A percentile compares a stretch with the other conserved stretches of the same genome.
phyloP scores from a whole-genome alignment of 768 basidiomycete species.

The Trametes punicea region DNA sequence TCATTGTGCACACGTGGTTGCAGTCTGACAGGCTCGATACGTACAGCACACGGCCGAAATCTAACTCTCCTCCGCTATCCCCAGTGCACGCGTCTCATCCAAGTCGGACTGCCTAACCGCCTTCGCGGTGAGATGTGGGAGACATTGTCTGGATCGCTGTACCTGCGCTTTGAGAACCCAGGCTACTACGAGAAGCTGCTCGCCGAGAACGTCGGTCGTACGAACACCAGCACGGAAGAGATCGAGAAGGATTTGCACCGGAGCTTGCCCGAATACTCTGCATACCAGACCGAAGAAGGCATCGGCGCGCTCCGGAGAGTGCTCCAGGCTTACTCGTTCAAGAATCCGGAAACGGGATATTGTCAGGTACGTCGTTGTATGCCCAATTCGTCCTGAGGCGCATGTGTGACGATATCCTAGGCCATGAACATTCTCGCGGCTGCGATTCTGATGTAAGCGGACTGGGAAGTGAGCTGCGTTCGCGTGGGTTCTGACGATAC shows the following conservation, averaged over 20 bases:
- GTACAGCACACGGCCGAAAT: conserved; percentile 84
- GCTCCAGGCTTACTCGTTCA: conserved; percentile 91
- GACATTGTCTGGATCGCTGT: conserved; percentile 90
- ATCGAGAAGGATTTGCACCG: conserved; percentile 98
- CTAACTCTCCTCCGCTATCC: conserved; percentile 95
- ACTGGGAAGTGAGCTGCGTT: background rate
- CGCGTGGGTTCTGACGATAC: background rate
- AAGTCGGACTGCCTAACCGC: conserved; percentile 93
- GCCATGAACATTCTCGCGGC: conserved; percentile 98
- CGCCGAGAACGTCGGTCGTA: conserved; percentile 71
- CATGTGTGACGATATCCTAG: conserved; percentile 33
- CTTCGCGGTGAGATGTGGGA: conserved; percentile 99
- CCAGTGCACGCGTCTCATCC: conserved; percentile 93
- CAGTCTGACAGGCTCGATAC: conserved; percentile 1
- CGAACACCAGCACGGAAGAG: conserved; percentile 90
- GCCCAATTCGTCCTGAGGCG: background rate
- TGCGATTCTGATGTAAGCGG: conserved; percentile 81
- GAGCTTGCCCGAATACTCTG: conserved; percentile 94
- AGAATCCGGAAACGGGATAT: conserved; percentile 92
- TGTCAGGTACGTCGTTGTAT: conserved; percentile 63
- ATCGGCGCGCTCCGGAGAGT: conserved; percentile 84
- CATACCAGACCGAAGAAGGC: conserved; percentile 89
- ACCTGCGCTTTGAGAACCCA: conserved; percentile 83
- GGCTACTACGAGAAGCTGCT: conserved; percentile 77
- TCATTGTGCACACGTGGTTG: no score